Evolutionary conservation across 805 yeast species (phyloP), one percentile per base, ranked within the genome.

Genomic region (Kregervanrija fluxuum): DNA sequence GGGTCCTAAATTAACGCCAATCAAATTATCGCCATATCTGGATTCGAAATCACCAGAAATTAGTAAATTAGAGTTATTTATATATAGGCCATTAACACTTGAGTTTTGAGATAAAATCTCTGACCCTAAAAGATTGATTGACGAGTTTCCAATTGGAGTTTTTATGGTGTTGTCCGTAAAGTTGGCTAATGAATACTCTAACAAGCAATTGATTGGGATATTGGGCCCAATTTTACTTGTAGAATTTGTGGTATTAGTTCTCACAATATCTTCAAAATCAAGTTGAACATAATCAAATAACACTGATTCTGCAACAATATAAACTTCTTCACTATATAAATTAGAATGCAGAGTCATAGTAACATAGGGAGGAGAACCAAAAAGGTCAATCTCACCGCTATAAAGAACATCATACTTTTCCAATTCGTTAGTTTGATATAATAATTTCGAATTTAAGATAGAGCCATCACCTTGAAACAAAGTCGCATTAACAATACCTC

Each of bases 401-500:
- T 66, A 91, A 8, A 93, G 57, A 14, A 73, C 69, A 61, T 93
- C 98, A 60, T 87, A 91, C 61, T 93, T 93, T 40, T 81, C 74
- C 45, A 78, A 74, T 33, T 77, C 69, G 60, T 93, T 93, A 40
- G 87, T 88, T 64, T 93, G 98, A 59, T 79, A 88, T 16, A 91
- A 68, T 36, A 72, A 51, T 2, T 65, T 52, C 1, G 77, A 54
- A 2, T 72, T 54, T 3, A 80, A 54, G 1, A 72, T 45, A 0
- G 60, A 54, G 16, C 74, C 76, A 31, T 73, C 68, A 9, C 70
- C 71, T 34, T 75, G 74, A 49, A 62, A 67, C 2, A 90, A 68
- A 0, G 95, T 74, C 0, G 82, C 96, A 54, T 86, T 86, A 3
- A 86, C 91, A 22, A 77, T 73, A 10, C 95, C 91, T 58, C 99